A percentile compares a stretch with the other conserved stretches of the same genome.
Conservation (phyloP, 176 grass and related monocot species). For the Leersia perrieri region DNA sequence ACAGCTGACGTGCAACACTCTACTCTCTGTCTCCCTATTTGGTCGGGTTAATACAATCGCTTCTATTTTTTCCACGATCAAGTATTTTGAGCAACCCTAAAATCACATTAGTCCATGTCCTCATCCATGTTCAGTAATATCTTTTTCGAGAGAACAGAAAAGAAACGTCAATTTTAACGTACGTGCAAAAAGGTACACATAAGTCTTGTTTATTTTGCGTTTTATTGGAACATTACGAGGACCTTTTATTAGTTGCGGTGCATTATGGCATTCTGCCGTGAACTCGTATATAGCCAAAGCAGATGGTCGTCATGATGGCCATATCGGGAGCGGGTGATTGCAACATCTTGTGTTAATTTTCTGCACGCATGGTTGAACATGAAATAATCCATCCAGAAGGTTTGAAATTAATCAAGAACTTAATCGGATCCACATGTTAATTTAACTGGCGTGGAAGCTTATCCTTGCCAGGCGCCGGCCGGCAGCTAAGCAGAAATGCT, state of each 20-base stretch:
- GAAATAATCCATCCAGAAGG: constrained; percentile 16
- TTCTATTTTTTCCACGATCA: neutral
- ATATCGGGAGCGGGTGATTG: neutral
- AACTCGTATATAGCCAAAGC: no score
- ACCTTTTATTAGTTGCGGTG: neutral
- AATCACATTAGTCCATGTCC: neutral
- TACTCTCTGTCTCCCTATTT: no score
- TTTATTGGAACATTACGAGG: neutral
- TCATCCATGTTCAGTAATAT: neutral
- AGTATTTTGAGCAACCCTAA: neutral
- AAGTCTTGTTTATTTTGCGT: neutral
- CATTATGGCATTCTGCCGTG: neutral
- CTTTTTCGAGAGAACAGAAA: neutral
- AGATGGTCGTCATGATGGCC: neutral
- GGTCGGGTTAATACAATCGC: neutral
- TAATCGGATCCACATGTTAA: neutral
- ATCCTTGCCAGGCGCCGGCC: neutral
- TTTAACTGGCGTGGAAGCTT: neutral
- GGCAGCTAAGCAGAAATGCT: neutral
- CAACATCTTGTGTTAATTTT: neutral
- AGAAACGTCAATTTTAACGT: neutral
- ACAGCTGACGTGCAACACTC: neutral
- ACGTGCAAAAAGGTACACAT: neutral
- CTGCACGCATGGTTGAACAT: neutral
- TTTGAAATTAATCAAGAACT: neutral